Percentiles rank a stretch among this genome's conserved stretches.
These are phyloP conservation scores for Pythium angustatum DNA, from an alignment of 352 stramenopile species.

Conservation along the genomic window DNA sequence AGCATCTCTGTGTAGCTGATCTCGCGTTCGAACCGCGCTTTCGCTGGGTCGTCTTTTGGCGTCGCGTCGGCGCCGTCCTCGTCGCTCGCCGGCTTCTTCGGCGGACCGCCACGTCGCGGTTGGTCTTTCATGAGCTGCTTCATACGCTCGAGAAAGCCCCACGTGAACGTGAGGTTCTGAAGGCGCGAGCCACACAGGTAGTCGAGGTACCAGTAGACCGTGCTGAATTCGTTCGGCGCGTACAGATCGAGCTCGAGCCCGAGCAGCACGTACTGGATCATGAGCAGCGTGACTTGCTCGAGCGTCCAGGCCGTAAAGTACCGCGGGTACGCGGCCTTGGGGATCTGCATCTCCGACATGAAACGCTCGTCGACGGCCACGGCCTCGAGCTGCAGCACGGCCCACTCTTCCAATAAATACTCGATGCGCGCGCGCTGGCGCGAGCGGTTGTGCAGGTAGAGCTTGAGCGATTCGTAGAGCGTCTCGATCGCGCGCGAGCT, in stretches of 20 bases:
- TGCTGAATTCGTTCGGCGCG: constrained; percentile 64
- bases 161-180: constrained; percentile 80
- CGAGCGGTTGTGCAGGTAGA: constrained; percentile 79
- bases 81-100: background rate
- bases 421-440: constrained; percentile 79
- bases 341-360: constrained; percentile 81
- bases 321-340: constrained; percentile 73
- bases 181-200: constrained; percentile 82
- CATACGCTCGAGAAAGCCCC: constrained; percentile 84
- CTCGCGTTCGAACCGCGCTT: constrained; percentile 66
- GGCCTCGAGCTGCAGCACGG: constrained; percentile 69
- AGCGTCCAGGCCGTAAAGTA: constrained; percentile 86
- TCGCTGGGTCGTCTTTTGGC: constrained; percentile 40
- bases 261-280: constrained; percentile 79
- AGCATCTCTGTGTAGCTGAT: constrained; percentile 82
- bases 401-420: constrained; percentile 83
- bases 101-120: constrained; percentile 24
- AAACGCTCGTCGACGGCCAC: constrained; percentile 77
- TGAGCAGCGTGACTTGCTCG: constrained; percentile 68
- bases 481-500: constrained; percentile 76
- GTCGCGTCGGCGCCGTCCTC: background rate
- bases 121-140: constrained; percentile 53
- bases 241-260: constrained; percentile 82
- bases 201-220: constrained; percentile 87
- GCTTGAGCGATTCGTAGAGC: constrained; percentile 83